A percentile compares a stretch with the other conserved stretches of the same genome.
Evolutionary conservation across 257 asterid species (phyloP).

Genomic region (Anisodus tanguticus): DNA sequence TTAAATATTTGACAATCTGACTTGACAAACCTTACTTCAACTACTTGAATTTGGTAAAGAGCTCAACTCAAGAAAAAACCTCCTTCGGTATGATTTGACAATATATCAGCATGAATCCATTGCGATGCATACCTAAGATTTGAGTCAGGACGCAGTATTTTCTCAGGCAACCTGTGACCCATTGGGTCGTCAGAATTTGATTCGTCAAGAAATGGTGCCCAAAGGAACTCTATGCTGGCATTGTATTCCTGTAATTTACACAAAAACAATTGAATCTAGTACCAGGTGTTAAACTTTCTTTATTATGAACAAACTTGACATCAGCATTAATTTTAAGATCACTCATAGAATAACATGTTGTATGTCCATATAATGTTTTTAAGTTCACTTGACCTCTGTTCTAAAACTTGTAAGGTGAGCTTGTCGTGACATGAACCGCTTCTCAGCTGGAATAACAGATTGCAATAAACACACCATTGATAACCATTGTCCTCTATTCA

Average conservation of each 20-base stretch:
- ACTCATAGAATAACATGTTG: background rate
- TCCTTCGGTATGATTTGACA: too few relatives aligned
- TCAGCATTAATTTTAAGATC: background rate
- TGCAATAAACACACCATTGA: constrained; percentile 82
- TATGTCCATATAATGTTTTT: background rate
- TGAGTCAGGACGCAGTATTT: constrained; percentile 77
- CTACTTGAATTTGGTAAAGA: background rate
- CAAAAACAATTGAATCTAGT: background rate
- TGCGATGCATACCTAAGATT: constrained; percentile 66
- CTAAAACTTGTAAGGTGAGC: constrained; percentile 73
- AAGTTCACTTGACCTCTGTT: constrained; percentile 62
- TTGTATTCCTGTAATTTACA: constrained; percentile 58
- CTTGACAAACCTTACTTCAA: too few relatives aligned
- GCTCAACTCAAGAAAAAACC: too few relatives aligned
- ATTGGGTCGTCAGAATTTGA: constrained; percentile 87
- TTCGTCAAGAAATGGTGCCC: constrained; percentile 94
- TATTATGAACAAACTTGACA: background rate
- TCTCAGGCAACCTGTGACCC: constrained; percentile 69
- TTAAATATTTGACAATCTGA: too few relatives aligned
- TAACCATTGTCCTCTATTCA: constrained; percentile 94
- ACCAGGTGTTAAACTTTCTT: background rate
- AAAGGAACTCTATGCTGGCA: constrained; percentile 82
- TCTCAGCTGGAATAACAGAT: constrained; percentile 58
- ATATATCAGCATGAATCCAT: constrained; percentile 82
- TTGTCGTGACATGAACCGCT: constrained; percentile 75